These are phyloP conservation scores for Vitis hybrid DNA, from an alignment of 177 flowering plant species.

Conservation along the genomic window DNA sequence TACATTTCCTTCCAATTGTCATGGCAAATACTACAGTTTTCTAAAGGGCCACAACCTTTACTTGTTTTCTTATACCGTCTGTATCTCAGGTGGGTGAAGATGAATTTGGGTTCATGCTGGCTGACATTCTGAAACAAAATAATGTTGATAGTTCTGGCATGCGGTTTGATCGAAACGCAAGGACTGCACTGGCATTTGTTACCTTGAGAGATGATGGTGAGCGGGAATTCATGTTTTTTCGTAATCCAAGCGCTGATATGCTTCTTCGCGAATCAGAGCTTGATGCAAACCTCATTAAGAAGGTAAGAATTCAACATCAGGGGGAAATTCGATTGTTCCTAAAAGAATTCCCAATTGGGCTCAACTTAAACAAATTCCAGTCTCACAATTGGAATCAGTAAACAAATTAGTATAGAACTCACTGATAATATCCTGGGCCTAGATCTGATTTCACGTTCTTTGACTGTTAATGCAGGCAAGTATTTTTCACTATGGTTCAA, in stretches of 20 bases:
- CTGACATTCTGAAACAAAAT: slow-evolving; percentile 53
- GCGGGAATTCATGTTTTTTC: slow-evolving; percentile 62
- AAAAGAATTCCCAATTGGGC: too few relatives aligned
- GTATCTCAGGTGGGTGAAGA: slow-evolving; percentile 50
- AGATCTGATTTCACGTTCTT: neutral
- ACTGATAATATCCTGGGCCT: too few relatives aligned
- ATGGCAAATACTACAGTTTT: too few relatives aligned
- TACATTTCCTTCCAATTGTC: too few relatives aligned
- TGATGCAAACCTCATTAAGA: slow-evolving; percentile 35
- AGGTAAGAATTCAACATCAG: slow-evolving; percentile 25
- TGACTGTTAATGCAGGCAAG: slow-evolving; percentile 29
- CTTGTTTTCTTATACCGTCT: neutral
- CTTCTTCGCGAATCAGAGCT: slow-evolving; percentile 57
- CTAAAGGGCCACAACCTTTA: too few relatives aligned
- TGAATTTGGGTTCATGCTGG: slow-evolving; percentile 56
- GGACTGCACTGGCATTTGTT: slow-evolving; percentile 63
- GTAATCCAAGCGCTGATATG: slow-evolving; percentile 69
- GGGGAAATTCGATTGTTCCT: too few relatives aligned
- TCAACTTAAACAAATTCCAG: too few relatives aligned
- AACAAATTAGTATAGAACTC: too few relatives aligned
- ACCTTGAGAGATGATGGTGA: slow-evolving; percentile 58
- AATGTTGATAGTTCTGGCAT: slow-evolving; percentile 52
- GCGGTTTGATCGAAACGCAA: slow-evolving; percentile 47
- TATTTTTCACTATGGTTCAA: slow-evolving; percentile 65
- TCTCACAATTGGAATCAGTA: too few relatives aligned